Evolutionary conservation across 306 rosid genomes (phyloP), one percentile per base, ranked within the genome.

Genomic region (Hylodesmum podocarpum): DNA sequence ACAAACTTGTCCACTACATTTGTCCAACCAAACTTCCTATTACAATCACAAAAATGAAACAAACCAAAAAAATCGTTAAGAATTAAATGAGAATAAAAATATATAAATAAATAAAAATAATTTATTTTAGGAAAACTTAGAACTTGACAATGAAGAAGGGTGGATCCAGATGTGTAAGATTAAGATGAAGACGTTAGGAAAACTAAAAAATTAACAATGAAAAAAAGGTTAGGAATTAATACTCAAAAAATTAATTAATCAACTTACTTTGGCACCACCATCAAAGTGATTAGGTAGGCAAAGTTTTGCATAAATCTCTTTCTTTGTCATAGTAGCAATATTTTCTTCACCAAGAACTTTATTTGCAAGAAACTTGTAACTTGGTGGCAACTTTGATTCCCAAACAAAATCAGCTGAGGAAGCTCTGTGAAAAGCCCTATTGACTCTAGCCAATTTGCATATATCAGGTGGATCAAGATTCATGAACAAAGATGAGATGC

Each of bases 11-110:
- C 97, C 98, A 47, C 88, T 75, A 12, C 76, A 82, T 85, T 89
- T 92, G 12, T 94, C 95, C 92, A 94, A 65, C 92, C 94, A 86
- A 65, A 86, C 62, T 74, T 90, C 97, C 98, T 94, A 73, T 2
- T 34, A 25, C 12, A 61, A 55, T 49, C 58, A 62, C 31, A 44
- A 50, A 0, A 29, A 58, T 41, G 9, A 0, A 57, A 29, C 33
- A 75, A 25, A 37, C 31, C 6, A 24, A 12, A 18, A 14, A 66
- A 25, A 15, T 4, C 14, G 8, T 50, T 7, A 63, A 13, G 1
- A 18, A 44, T 5, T 3, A 72, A 6, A 11, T n/a, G 2, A 5
- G 46, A 14, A 22, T 5, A 2, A 4, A 18, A 14, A n/a, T n/a
- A n/a, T n/a, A n/a, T n/a, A n/a, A n/a, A n/a, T n/a, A n/a, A n/a